Base-by-base conservation (phyloP, 257 asterid species). In the Lithospermum erythrorhizon region DNA sequence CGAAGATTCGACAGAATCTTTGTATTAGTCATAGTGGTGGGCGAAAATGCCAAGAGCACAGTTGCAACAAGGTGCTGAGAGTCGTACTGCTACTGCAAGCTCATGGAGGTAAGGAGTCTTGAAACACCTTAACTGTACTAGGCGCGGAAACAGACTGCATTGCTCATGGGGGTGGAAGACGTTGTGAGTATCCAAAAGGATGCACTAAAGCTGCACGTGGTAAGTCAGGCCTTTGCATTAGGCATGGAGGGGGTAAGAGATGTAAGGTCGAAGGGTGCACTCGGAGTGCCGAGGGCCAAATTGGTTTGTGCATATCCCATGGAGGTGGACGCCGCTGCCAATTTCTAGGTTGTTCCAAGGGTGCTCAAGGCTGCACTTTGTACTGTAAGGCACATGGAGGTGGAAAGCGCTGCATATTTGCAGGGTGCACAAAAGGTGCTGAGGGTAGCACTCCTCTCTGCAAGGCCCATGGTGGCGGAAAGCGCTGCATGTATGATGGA, bases 381-480 rank as follows among this genome's bases (percentile, higher is more conserved):
- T 83, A 77, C 71, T 89, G 97, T 74, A 89, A 89, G 75, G 97
- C 95, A 6, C 97, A 89, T 22, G 97, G 97, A 27, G 97, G 97
- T 52, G 97, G 97, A 29, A 86, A 82, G 55, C 80, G 97, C 48
- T 89, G 97, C 75, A 63, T 84, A 66, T 86, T 89, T 58, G 78
- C 91, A 0, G 94, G 97, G 23, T 89, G 97, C 81, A 81, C 86
- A 0, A 86, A 81, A 63, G 97, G 97, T 1, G 97, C 97, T 0
- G 97, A 89, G 58, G 97, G 97, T 65, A 89, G 97, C 55, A 86
- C 97, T 0, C 91, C 91, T 16, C 87, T 89, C 32, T 89, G 97
- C 80, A 89, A 89, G 67, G 97, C 91, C 61, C 97, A 89, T 29
- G 97, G 97, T n/a, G 97, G 97, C 4, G 97, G 97, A 8, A 89